These are phyloP conservation scores for Sonneratia caseolaris DNA, from an alignment of 345 rosid species.

Conservation along the genomic window DNA sequence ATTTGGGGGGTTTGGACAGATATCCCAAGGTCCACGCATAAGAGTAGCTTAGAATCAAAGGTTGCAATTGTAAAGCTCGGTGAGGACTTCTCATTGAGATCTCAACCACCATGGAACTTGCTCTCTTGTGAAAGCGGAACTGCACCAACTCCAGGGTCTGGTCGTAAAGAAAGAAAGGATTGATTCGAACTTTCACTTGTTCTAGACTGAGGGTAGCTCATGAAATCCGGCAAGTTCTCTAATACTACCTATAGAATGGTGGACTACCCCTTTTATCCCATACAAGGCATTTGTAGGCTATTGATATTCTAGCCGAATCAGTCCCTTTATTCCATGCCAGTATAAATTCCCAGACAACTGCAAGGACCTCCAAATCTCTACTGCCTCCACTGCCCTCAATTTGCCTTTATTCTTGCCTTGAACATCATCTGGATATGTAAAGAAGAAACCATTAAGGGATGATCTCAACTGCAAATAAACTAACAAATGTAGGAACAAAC, in stretches of 20 bases:
- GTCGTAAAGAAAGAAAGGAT: background rate
- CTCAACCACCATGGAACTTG: background rate
- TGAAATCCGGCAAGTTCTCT: no score
- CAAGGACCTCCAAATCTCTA: background rate
- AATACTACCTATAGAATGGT: no score
- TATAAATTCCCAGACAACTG: no score
- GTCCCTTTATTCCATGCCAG: no score
- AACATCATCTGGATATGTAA: background rate
- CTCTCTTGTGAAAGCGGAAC: background rate
- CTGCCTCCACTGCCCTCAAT: background rate
- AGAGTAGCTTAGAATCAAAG: conserved; percentile 1
- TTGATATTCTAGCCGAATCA: no score
- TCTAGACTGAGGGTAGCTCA: no score
- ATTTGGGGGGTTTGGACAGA: background rate
- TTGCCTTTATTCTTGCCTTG: background rate
- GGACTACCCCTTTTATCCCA: no score
- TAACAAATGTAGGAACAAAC: no score
- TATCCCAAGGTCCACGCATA: background rate
- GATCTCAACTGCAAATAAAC: background rate
- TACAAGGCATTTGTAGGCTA: no score
- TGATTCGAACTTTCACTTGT: no score
- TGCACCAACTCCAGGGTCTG: background rate
- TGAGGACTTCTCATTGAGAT: background rate
- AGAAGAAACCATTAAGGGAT: background rate
- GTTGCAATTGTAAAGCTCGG: background rate